Percentiles rank a stretch among this genome's conserved stretches.
Evolutionary conservation across 2,329 filamentous ascomycete genomes (phyloP).

Genomic region (Grosmannia penicillata): DNA sequence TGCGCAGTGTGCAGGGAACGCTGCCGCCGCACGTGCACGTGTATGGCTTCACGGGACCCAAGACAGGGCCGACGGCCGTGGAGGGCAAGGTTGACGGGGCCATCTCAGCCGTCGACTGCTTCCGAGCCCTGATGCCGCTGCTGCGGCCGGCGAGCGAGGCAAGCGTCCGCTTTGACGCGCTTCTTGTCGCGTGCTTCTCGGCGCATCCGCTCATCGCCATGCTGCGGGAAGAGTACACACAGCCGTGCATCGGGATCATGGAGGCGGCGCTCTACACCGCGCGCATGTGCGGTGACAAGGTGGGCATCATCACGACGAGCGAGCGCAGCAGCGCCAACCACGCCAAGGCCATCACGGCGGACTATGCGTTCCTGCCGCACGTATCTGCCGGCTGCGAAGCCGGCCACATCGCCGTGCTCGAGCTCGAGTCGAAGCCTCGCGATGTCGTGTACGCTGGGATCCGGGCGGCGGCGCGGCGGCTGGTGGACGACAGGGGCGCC

Average conservation of each 20-base stretch:
- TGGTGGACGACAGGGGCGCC: constrained; percentile 19
- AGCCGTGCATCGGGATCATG: constrained; percentile 34
- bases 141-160: constrained; percentile 11
- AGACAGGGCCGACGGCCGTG: constrained; percentile 32
- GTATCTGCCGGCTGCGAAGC: constrained; percentile 24
- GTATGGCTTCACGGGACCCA: constrained; percentile 32
- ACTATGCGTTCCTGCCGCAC: constrained; percentile 25
- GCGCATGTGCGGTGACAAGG: constrained; percentile 29
- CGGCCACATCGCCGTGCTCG: constrained; percentile 25
- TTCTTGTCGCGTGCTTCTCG: constrained; percentile 33
- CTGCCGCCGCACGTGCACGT: constrained; percentile 31
- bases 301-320: constrained; percentile 28
- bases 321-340: constrained; percentile 6
- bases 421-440: constrained; percentile 23
- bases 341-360: constrained; percentile 14
- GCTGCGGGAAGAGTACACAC: constrained; percentile 27
- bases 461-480: constrained; percentile 19
- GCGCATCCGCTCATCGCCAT: constrained; percentile 30
- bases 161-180: constrained; percentile 23
- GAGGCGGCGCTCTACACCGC: constrained; percentile 31
- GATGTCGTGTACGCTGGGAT: constrained; percentile 23
- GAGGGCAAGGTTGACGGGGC: constrained; percentile 34
- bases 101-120: constrained; percentile 31
- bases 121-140: constrained; percentile 28
- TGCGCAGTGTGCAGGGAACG: constrained; percentile 24